Conservation (phyloP, 192 early-diverging fungal species). For the Kappamyces sp. region DNA sequence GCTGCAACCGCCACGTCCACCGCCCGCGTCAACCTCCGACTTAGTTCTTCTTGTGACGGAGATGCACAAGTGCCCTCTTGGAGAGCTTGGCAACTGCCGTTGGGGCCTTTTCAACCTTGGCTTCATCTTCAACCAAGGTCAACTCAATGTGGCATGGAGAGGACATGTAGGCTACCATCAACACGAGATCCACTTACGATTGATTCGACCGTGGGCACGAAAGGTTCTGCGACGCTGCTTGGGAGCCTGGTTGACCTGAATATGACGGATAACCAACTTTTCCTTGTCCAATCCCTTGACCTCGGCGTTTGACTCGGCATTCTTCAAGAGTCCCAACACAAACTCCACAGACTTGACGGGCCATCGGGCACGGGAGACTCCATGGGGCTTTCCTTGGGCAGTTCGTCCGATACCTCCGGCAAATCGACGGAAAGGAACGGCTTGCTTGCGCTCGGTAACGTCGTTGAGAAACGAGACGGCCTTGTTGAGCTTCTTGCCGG, state of each 20-base stretch:
- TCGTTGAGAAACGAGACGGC: constrained; percentile 87
- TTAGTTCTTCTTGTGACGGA: constrained; percentile 1
- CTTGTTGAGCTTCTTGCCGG: constrained; percentile 86
- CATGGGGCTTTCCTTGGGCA: constrained; percentile 93
- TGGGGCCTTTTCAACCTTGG: constrained; percentile 66
- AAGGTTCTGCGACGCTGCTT: constrained; percentile 95
- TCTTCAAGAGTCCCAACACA: constrained; percentile 88
- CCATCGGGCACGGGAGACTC: constrained; percentile 89
- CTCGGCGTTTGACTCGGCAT: constrained; percentile 96
- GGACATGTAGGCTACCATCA: constrained; percentile 74
- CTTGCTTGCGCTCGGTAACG: constrained; percentile 95
- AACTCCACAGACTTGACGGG: constrained; percentile 95
- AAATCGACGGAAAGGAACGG: constrained; percentile 95
- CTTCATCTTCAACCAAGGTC: constrained; percentile 82
- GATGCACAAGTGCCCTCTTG: constrained; percentile 29
- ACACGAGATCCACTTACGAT: constrained; percentile 38
- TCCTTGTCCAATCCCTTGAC: constrained; percentile 88
- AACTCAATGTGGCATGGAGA: constrained; percentile 96
- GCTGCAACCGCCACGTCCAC: too few species aligned
- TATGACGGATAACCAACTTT: constrained; percentile 84
- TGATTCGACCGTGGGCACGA: constrained; percentile 98
- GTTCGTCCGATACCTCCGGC: constrained; percentile 94
- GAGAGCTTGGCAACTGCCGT: constrained; percentile 26
- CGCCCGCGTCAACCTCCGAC: too few species aligned
- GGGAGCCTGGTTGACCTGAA: constrained; percentile 97